Evolutionary conservation across 2,329 filamentous ascomycete genomes (phyloP).

Genomic region (Sporothrix inflata): DNA sequence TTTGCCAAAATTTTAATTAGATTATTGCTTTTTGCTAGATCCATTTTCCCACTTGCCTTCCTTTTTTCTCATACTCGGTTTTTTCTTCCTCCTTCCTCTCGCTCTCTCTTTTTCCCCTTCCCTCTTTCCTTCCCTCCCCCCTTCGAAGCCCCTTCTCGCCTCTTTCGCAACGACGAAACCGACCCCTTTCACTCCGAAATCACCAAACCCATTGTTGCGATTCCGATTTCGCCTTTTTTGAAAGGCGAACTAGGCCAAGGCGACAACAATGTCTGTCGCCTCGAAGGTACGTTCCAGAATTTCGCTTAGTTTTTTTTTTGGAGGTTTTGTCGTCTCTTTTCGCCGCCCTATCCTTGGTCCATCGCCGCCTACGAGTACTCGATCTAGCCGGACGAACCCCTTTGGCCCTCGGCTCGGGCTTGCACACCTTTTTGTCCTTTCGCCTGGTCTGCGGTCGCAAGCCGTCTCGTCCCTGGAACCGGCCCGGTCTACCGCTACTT

Average conservation of each 20-base stretch:
- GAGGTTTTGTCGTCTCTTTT: background rate
- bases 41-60: constrained; percentile 18
- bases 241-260: constrained; percentile 55
- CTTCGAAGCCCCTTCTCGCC: constrained; percentile 6
- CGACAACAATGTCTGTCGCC: constrained; percentile 66
- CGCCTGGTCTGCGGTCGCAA: background rate
- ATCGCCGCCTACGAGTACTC: background rate
- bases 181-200: background rate
- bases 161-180: constrained; percentile 11
- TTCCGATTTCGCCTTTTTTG: constrained; percentile 49
- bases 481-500: background rate
- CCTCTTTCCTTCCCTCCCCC: constrained; percentile 6
- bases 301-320: background rate
- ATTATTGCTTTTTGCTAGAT: constrained; percentile 20
- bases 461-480: background rate
- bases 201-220: constrained; percentile 32
- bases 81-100: constrained; percentile 33
- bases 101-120: constrained; percentile 32
- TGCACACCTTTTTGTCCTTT: background rate
- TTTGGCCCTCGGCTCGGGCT: constrained; percentile 1
- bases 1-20: constrained; percentile 5
- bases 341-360: background rate
- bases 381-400: background rate
- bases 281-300: constrained; percentile 57
- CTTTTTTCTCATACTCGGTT: constrained; percentile 30